Base-by-base conservation (phyloP, 495 filamentous ascomycete genomes). In the Penicillium canariense region DNA sequence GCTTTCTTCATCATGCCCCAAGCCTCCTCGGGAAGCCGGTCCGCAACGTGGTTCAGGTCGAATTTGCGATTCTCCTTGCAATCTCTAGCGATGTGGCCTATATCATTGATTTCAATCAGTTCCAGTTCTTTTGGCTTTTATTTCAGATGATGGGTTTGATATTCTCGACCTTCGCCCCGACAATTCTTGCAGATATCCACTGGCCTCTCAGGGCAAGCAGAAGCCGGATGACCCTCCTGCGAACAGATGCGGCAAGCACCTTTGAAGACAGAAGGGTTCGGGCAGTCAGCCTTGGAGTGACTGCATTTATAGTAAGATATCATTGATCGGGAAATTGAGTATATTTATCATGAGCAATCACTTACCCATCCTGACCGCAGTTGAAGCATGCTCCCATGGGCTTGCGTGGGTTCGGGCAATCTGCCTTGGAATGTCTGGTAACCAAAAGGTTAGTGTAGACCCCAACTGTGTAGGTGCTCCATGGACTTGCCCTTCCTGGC, bases 171-270 rank as follows among this genome's bases (percentile, higher is more conserved):
- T 72, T 88, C 84, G 45, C 80, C 51, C 47, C 80, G 74, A 66
- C 93, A 97, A 64, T 92, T 90, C 50, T 78, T 82, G 79, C 93
- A 97, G 6, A 81, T 60, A 18, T 76, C 66, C 6, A 84, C 73
- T 2, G 82, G 82, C 52, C 77, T 81, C 1, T 82, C 70, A 0
- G 91, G 90, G 56, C 92, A 97, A 36, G 90, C 84, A 25, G 78
- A 71, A 14, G 86, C 77, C 12, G 74, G 79, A 55, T 95, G 91
- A 3, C 90, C 90, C 56, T 89, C 77, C 63, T 89, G 63, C n/a
- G 77, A 69, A 64, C 92, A 97, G 52, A 77, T 52, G 42, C 79
- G 80, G 75, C 93, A 97, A n/a, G 72, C 75, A 12, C 88, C 87
- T 34, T 81, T 85, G 62, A 84, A 90, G 40, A 83, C 83, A 50